Conservation (phyloP, 306 rosid genomes). For the Ormosia emarginata region DNA sequence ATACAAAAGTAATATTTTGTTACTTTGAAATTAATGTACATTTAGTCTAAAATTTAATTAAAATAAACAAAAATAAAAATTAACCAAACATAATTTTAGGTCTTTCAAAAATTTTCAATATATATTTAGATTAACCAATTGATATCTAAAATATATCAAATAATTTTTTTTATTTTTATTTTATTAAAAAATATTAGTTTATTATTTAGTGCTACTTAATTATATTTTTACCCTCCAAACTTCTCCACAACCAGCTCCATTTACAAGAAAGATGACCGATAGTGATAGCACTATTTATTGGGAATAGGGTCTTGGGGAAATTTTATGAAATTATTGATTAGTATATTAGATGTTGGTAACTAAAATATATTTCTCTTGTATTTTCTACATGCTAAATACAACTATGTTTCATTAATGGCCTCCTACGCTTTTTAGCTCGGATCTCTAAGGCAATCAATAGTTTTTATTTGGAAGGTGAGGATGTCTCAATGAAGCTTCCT, state of each 20-base stretch:
- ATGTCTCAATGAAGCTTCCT: neutral
- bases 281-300: neutral
- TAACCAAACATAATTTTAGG: no score
- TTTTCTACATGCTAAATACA: neutral
- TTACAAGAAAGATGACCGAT: neutral
- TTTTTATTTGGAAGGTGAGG: neutral
- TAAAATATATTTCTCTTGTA: neutral
- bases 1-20: no score
- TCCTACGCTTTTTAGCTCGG: neutral
- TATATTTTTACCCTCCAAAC: neutral
- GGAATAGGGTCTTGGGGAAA: neutral
- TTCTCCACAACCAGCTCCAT: neutral
- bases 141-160: no score
- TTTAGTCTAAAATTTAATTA: no score
- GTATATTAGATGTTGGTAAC: neutral
- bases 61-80: no score
- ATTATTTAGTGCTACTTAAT: neutral
- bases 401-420: neutral
- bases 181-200: neutral
- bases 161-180: neutral
- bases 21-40: no score
- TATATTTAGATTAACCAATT: no score
- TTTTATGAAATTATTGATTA: neutral
- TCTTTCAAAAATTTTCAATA: no score
- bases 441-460: conserved; percentile 10